These are phyloP conservation scores for Scheffersomyces quercinus DNA, from an alignment of 1,139 yeast species.

Conservation along the genomic window DNA sequence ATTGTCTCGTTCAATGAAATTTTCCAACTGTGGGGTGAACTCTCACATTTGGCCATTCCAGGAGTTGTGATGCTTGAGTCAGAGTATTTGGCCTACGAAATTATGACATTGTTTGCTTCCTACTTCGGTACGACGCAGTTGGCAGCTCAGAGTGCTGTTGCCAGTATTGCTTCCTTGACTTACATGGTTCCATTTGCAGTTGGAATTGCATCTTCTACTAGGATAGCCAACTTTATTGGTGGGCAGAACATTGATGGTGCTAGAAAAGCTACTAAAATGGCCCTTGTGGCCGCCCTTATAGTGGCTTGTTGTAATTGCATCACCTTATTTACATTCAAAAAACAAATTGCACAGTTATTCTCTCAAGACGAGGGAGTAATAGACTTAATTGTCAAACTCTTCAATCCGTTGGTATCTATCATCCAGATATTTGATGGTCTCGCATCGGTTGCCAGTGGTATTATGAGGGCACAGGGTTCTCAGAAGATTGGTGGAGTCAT, in stretches of 20 bases:
- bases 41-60: conserved; percentile 59
- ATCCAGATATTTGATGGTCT: conserved; percentile 79
- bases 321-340: conserved; percentile 51
- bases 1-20: conserved; percentile 43
- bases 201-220: conserved; percentile 81
- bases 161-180: conserved; percentile 75
- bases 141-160: conserved; percentile 87
- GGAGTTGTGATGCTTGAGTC: conserved; percentile 61
- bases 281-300: conserved; percentile 56
- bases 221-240: conserved; percentile 87
- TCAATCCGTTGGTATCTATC: conserved; percentile 68
- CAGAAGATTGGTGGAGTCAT: conserved; percentile 82
- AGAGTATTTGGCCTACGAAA: conserved; percentile 59
- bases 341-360: conserved; percentile 63
- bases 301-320: conserved; percentile 61
- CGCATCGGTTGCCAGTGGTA: conserved; percentile 83
- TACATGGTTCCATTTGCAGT: conserved; percentile 90
- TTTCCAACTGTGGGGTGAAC: conserved; percentile 59
- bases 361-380: conserved; percentile 70
- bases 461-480: conserved; percentile 82
- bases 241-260: conserved; percentile 68
- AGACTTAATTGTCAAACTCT: conserved; percentile 43
- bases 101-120: conserved; percentile 62
- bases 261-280: conserved; percentile 62
- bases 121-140: conserved; percentile 78